Conservation (phyloP, 2,329 filamentous ascomycete species). For the Pseudogymnoascus sp. region DNA sequence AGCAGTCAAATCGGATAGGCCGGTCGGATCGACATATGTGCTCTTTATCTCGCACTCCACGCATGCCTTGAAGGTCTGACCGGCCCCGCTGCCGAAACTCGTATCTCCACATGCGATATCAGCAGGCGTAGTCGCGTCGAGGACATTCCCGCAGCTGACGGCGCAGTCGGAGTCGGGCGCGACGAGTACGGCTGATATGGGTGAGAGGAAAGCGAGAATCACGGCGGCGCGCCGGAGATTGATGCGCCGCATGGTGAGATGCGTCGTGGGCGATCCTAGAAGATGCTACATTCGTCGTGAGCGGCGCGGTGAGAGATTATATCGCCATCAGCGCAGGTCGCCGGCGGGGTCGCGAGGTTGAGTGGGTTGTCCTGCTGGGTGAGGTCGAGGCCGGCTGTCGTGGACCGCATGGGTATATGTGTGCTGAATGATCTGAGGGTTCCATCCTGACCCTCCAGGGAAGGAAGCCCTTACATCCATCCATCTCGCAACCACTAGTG, state of each 20-base stretch:
- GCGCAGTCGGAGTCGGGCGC: conserved; percentile 22
- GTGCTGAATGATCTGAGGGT: not conserved
- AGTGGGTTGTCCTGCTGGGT: not conserved
- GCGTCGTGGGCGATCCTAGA: conserved; percentile 3
- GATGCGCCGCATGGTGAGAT: conserved; percentile 4
- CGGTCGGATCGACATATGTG: conserved; percentile 14
- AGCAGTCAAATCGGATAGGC: conserved; percentile 22
- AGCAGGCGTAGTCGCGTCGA: conserved; percentile 17
- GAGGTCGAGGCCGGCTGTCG: not conserved
- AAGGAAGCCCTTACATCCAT: not conserved
- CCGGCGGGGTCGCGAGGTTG: not conserved
- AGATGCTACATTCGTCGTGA: conserved; percentile 3
- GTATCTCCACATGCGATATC: conserved; percentile 20
- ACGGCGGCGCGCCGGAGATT: conserved; percentile 5
- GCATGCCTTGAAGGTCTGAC: conserved; percentile 23
- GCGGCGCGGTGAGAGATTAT: not conserved
- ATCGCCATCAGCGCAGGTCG: not conserved
- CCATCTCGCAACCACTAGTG: not conserved
- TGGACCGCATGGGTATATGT: not conserved
- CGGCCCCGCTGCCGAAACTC: not conserved
- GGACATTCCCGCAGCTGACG: conserved; percentile 22
- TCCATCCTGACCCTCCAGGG: not conserved
- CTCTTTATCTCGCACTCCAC: conserved; percentile 25
- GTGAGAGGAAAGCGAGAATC: not conserved
- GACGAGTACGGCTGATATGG: conserved; percentile 1